These are phyloP conservation scores for Solioccasus polychromus DNA, from an alignment of 768 basidiomycete genomes.

Conservation along the genomic window DNA sequence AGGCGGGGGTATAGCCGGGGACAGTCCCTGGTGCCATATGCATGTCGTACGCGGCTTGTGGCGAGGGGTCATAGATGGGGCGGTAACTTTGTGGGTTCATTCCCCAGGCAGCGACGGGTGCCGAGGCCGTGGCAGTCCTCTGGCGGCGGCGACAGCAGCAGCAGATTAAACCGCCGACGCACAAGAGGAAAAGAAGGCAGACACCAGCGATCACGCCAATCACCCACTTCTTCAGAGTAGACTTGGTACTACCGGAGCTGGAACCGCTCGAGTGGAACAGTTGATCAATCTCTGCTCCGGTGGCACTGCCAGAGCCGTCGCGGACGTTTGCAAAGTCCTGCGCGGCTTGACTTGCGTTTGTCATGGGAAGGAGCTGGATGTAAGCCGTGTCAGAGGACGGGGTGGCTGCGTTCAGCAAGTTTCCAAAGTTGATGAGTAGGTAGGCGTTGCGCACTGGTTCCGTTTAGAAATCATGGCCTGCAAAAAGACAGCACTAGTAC, in stretches of 20 bases:
- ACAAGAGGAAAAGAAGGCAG: conserved; percentile 6
- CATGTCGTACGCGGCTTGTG: conserved; percentile 28
- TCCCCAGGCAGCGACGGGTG: conserved; percentile 9
- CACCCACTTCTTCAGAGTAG: conserved; percentile 1
- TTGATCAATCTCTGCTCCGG: conserved; percentile 31
- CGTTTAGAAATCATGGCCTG: not conserved
- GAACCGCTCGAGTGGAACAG: conserved; percentile 35
- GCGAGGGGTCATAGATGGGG: conserved; percentile 25
- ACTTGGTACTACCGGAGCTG: conserved; percentile 18
- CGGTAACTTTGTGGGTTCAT: conserved; percentile 14
- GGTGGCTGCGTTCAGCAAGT: conserved; percentile 47
- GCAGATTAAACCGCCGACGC: not conserved
- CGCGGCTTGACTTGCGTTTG: conserved; percentile 42
- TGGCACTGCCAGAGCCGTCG: not conserved
- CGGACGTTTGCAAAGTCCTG: conserved; percentile 15
- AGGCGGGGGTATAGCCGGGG: conserved; percentile 12
- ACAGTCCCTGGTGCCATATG: conserved; percentile 15
- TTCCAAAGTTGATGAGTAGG: conserved; percentile 60
- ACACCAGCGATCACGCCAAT: conserved; percentile 17
- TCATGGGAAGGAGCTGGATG: conserved; percentile 60
- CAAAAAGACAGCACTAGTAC: conserved; percentile 22
- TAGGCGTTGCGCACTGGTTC: conserved; percentile 63
- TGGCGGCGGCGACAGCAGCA: conserved; percentile 13
- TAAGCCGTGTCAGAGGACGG: conserved; percentile 45
- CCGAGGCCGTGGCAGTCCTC: conserved; percentile 3